Evolutionary conservation across 345 rosid genomes (phyloP), one percentile per base, ranked within the genome.

Genomic region (Camelina neglecta): DNA sequence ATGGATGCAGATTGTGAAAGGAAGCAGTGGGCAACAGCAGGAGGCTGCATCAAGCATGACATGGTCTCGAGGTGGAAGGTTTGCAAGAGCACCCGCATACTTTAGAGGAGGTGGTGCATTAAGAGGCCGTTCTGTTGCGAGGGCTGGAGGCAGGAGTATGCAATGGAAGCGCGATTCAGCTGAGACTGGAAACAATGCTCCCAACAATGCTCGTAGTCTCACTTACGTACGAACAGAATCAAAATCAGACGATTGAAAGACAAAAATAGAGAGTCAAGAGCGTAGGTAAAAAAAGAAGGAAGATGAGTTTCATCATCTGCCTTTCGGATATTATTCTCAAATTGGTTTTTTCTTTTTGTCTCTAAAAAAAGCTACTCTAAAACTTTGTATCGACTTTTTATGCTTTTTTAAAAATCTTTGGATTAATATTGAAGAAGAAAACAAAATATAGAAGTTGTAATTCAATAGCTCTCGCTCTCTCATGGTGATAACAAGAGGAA

Each of bases 111-210:
- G 95, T 54, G 74, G 87, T 73, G 66, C 73, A n/a, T 88, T 85
- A 75, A 84, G 97, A 77, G 80, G 90, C 39, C 93, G 86, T 39
- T 81, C 83, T 15, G 80, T 83, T 4, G 39, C 87, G 49, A 95
- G 88, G 78, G 82, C 57, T 38, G 97, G 99, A 77, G 88, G 89
- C 41, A 82, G 98, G 83, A 96, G 96, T 74, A 78, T 92, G 81
- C 98, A 96, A 78, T 96, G 99, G 99, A 96, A 86, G 81, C 96
- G 98, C 5, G 96, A 87, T 48, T 51, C 86, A 26, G 75, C 89
- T 0, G 93, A 82, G 16, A 57, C 84, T n/a, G 83, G 79, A 61
- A 83, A 51, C 71, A 78, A 51, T 67, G 66, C 85, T 59, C 84
- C 87, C 6, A 60, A 61, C 11, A 58, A 60, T 57, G 49, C 81